A percentile compares a stretch with the other conserved stretches of the same genome.
Conservation (phyloP, 2,329 filamentous ascomycete genomes). For the Helicocarpus griseus region DNA sequence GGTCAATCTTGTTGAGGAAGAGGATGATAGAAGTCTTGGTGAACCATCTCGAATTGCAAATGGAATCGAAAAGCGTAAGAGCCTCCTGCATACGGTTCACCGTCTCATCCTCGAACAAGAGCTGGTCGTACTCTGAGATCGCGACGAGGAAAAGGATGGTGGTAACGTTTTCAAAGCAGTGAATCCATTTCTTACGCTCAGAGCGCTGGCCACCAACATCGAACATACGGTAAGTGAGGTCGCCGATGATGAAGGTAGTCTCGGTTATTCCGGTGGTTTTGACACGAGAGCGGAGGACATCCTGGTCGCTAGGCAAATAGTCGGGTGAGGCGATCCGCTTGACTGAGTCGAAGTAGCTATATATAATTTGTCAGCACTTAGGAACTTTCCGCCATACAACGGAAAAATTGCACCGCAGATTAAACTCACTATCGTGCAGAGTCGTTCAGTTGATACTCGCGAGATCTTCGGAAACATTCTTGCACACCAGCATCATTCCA, state of each 20-base stretch:
- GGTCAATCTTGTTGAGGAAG: slow-evolving; percentile 67
- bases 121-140: slow-evolving; percentile 94
- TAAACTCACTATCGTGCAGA: slow-evolving; percentile 81
- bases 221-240: slow-evolving; percentile 94
- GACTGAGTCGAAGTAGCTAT: slow-evolving; percentile 91
- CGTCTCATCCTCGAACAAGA: slow-evolving; percentile 92
- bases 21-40: slow-evolving; percentile 64
- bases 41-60: slow-evolving; percentile 64
- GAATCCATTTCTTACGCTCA: slow-evolving; percentile 98
- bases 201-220: slow-evolving; percentile 93
- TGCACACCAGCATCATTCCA: slow-evolving; percentile 92
- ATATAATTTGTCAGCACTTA: slow-evolving; percentile 24
- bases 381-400: background rate
- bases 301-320: slow-evolving; percentile 91
- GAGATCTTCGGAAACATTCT: slow-evolving; percentile 88
- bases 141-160: slow-evolving; percentile 94
- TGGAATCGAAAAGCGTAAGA: slow-evolving; percentile 60
- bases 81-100: slow-evolving; percentile 71
- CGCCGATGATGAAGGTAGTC: slow-evolving; percentile 90
- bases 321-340: slow-evolving; percentile 81
- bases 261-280: slow-evolving; percentile 97
- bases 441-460: slow-evolving; percentile 94
- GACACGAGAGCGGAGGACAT: slow-evolving; percentile 89
- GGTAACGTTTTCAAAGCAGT: slow-evolving; percentile 97
- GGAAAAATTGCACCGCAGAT: background rate